Conservation (phyloP, 768 basidiomycete genomes). For the Amylocystis lapponica region DNA sequence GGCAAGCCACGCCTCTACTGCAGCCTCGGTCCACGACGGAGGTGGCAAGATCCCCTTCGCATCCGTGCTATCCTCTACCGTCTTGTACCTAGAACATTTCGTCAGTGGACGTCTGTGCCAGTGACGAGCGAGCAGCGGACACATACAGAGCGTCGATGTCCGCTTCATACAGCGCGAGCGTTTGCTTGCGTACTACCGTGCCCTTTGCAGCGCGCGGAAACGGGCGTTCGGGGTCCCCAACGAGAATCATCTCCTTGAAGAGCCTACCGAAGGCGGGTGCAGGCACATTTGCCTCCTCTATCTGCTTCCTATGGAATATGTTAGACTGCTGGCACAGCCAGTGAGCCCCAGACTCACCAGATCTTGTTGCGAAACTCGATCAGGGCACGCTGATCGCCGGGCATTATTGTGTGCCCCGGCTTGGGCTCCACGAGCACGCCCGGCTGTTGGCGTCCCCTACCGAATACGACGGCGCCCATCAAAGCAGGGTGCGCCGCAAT, state of each 20-base stretch:
- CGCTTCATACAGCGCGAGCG: slow-evolving; percentile 31
- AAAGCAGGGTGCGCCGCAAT: slow-evolving; percentile 20
- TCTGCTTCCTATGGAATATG: slow-evolving; percentile 17
- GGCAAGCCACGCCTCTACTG: background rate
- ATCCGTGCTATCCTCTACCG: background rate
- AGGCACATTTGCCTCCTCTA: slow-evolving; percentile 21
- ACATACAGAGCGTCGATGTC: slow-evolving; percentile 43
- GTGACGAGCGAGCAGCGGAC: no score
- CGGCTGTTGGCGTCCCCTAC: slow-evolving; percentile 22
- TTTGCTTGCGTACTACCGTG: slow-evolving; percentile 37
- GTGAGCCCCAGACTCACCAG: no score
- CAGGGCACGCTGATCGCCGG: slow-evolving; percentile 13
- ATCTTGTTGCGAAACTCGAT: slow-evolving; percentile 15
- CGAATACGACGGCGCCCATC: slow-evolving; percentile 25
- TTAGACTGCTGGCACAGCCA: background rate
- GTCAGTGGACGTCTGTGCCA: no score
- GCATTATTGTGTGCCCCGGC: slow-evolving; percentile 15
- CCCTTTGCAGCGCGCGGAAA: slow-evolving; percentile 42
- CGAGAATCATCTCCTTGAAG: slow-evolving; percentile 48
- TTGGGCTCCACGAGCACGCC: slow-evolving; percentile 28
- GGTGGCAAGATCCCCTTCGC: background rate
- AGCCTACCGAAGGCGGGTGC: slow-evolving; percentile 25
- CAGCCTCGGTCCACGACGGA: background rate
- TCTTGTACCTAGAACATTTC: background rate
- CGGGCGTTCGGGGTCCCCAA: slow-evolving; percentile 36